Conservation (phyloP, 2,329 filamentous ascomycete genomes). For the Aspergillus sp. region DNA sequence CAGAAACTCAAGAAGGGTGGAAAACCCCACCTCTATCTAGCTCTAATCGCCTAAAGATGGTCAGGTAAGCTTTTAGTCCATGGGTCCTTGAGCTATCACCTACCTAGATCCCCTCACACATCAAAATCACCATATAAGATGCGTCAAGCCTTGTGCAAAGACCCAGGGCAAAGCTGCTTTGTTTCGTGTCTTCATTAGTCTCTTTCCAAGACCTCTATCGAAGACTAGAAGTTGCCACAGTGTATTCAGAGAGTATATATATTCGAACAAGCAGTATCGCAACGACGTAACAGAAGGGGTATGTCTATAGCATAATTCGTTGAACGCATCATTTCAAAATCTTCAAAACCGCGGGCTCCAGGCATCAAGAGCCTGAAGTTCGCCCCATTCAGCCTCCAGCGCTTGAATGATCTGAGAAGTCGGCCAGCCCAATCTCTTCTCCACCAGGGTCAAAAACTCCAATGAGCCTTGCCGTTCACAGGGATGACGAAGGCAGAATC, state of each 20-base stretch:
- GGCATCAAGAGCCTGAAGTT: conserved; percentile 28
- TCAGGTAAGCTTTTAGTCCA: too few species aligned
- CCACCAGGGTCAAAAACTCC: conserved; percentile 32
- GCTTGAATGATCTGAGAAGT: conserved; percentile 37
- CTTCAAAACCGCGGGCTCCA: conserved; percentile 11
- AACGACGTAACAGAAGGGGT: neutral
- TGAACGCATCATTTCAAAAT: neutral
- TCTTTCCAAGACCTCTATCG: too few species aligned
- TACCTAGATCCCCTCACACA: too few species aligned
- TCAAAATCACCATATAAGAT: too few species aligned
- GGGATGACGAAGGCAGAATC: conserved; percentile 36
- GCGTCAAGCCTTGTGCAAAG: too few species aligned
- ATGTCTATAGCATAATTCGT: neutral
- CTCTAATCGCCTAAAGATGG: neutral
- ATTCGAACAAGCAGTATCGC: neutral
- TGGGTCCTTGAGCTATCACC: too few species aligned
- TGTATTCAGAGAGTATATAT: neutral
- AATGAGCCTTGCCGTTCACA: conserved; percentile 35
- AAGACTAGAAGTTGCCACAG: too few species aligned
- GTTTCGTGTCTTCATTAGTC: too few species aligned
- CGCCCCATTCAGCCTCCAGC: conserved; percentile 35
- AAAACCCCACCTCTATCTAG: conserved; percentile 19
- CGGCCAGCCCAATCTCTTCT: conserved; percentile 37
- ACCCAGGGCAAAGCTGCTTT: too few species aligned
- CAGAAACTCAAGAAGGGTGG: conserved; percentile 17